Evolutionary conservation across 2,329 filamentous ascomycete genomes (phyloP).

Genomic region (Stagonosporopsis rhizophila): DNA sequence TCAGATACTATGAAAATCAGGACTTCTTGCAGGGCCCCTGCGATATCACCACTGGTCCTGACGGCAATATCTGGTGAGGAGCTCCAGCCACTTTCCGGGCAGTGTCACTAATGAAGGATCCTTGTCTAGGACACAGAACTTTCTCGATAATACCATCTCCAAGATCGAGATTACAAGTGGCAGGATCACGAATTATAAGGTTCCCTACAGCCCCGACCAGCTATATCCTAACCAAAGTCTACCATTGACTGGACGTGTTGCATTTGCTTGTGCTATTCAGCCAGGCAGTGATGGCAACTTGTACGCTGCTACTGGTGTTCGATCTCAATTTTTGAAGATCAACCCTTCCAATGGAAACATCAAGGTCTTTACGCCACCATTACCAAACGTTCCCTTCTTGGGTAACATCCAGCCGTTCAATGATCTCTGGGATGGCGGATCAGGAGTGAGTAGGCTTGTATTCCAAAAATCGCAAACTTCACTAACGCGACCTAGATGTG

Average conservation of each 20-base stretch:
- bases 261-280: slow-evolving; percentile 19
- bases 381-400: slow-evolving; percentile 16
- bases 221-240: slow-evolving; percentile 13
- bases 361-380: slow-evolving; percentile 19
- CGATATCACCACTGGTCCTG: slow-evolving; percentile 16
- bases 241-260: slow-evolving; percentile 12
- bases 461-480: not conserved
- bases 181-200: slow-evolving; percentile 16
- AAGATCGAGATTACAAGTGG: slow-evolving; percentile 17
- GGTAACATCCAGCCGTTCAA: slow-evolving; percentile 21
- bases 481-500: slow-evolving; percentile 11
- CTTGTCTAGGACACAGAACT: slow-evolving; percentile 10
- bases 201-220: slow-evolving; percentile 15
- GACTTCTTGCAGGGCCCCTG: slow-evolving; percentile 15
- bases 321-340: slow-evolving; percentile 19
- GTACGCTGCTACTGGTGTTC: slow-evolving; percentile 17
- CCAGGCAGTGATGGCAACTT: slow-evolving; percentile 14
- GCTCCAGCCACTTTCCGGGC: not conserved
- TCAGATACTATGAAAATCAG: slow-evolving; percentile 15
- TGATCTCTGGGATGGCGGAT: slow-evolving; percentile 11
- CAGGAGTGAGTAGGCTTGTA: not conserved
- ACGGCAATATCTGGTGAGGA: slow-evolving; percentile 13
- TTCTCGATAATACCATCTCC: slow-evolving; percentile 17
- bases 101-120: not conserved
- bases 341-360: slow-evolving; percentile 12